Percentiles rank a stretch among this genome's conserved stretches.
phyloP scores from a whole-genome alignment of 1,284 basidiomycete species.

The Meira nashicola region DNA sequence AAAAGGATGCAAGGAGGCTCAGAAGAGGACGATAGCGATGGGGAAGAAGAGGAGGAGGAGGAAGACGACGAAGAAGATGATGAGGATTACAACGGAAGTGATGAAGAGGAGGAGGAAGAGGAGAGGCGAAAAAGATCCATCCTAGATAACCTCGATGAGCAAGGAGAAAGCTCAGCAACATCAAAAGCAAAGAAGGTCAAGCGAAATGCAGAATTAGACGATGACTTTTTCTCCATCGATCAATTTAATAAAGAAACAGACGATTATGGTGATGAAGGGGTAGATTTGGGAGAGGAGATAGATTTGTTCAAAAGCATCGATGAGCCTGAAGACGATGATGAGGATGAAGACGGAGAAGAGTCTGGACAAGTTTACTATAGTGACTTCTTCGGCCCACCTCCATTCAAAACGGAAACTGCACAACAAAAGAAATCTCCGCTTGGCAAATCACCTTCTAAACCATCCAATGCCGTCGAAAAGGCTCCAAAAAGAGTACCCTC shows the following conservation, averaged over 20 bases:
- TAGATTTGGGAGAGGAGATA: slow-evolving; percentile 56
- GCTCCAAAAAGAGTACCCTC: not conserved
- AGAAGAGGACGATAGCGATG: slow-evolving; percentile 15
- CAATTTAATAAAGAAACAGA: slow-evolving; percentile 75
- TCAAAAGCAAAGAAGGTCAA: not conserved
- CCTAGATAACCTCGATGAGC: slow-evolving; percentile 34
- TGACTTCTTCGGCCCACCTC: slow-evolving; percentile 64
- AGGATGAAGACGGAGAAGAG: slow-evolving; percentile 22
- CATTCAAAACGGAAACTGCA: slow-evolving; percentile 23
- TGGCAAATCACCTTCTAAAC: not conserved
- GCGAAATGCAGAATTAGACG: slow-evolving; percentile 69
- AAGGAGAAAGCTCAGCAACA: slow-evolving; percentile 10
- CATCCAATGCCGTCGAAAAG: not conserved
- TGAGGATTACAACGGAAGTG: slow-evolving; percentile 12
- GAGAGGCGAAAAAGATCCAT: slow-evolving; percentile 8
- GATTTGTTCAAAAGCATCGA: slow-evolving; percentile 39
- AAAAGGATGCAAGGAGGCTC: slow-evolving; percentile 10
- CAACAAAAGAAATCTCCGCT: slow-evolving; percentile 29
- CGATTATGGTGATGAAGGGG: slow-evolving; percentile 57
- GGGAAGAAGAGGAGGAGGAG: slow-evolving; percentile 18
- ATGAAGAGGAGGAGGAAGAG: slow-evolving; percentile 58
- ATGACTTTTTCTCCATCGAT: slow-evolving; percentile 84
- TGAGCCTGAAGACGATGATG: slow-evolving; percentile 22
- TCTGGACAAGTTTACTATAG: slow-evolving; percentile 53
- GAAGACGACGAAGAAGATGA: slow-evolving; percentile 21